Evolutionary conservation across 495 filamentous ascomycete genomes (phyloP).

Genomic region (Lasiosphaeria miniovina): DNA sequence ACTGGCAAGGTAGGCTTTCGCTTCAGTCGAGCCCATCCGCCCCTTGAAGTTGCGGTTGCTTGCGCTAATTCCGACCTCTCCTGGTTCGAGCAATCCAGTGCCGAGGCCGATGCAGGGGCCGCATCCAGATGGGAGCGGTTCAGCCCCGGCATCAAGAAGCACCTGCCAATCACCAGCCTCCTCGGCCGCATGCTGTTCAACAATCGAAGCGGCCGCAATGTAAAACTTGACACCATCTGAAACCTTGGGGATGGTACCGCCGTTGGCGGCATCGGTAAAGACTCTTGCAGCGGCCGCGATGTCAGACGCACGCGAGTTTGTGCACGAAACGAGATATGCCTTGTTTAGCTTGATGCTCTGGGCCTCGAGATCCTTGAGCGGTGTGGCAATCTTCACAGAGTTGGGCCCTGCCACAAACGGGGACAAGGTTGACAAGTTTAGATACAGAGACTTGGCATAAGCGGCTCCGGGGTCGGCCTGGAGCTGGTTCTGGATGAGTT

Average conservation of each 20-base stretch:
- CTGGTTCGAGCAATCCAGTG: slow-evolving; percentile 75
- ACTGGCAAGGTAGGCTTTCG: slow-evolving; percentile 83
- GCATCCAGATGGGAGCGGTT: slow-evolving; percentile 73
- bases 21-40: slow-evolving; percentile 79
- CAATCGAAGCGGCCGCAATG: slow-evolving; percentile 80
- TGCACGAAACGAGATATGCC: slow-evolving; percentile 90
- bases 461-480: slow-evolving; percentile 70
- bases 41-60: slow-evolving; percentile 94
- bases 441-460: slow-evolving; percentile 78
- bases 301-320: slow-evolving; percentile 82
- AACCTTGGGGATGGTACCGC: slow-evolving; percentile 66
- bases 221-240: slow-evolving; percentile 81
- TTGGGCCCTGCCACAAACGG: slow-evolving; percentile 90
- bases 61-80: slow-evolving; percentile 85
- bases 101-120: slow-evolving; percentile 91
- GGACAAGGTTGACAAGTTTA: slow-evolving; percentile 76
- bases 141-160: slow-evolving; percentile 75
- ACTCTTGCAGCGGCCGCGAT: slow-evolving; percentile 79
- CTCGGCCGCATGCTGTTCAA: slow-evolving; percentile 78
- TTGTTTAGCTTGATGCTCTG: slow-evolving; percentile 75
- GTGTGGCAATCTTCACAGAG: slow-evolving; percentile 83
- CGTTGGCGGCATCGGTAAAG: slow-evolving; percentile 71
- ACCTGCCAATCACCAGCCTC: slow-evolving; percentile 84
- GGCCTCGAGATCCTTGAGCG: slow-evolving; percentile 68
- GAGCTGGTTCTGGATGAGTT: slow-evolving; percentile 64